Evolutionary conservation across 2,329 filamentous ascomycete species (phyloP).

Genomic region (Pestalotiopsis sp.): DNA sequence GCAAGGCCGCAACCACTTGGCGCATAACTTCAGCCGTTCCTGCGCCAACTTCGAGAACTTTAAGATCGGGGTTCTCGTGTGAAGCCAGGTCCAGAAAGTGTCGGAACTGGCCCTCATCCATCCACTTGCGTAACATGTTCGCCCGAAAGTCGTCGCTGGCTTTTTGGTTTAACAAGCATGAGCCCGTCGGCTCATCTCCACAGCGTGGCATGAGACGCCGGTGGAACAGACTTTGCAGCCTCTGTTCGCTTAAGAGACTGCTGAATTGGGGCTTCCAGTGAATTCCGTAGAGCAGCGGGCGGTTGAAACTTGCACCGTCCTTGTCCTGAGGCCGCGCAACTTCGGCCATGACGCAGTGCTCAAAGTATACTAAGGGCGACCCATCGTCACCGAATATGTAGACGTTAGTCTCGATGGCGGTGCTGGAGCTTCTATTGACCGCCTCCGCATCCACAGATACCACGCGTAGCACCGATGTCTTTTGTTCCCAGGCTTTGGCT

Average conservation of each 20-base stretch:
- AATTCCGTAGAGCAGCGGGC: conserved; percentile 32
- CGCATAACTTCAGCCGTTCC: conserved; percentile 34
- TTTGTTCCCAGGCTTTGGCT: background rate
- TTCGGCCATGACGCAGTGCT: background rate
- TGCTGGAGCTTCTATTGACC: background rate
- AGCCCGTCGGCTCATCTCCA: conserved; percentile 35
- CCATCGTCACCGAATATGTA: background rate
- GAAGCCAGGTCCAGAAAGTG: conserved; percentile 10
- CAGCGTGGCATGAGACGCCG: conserved; percentile 23
- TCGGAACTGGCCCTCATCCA: background rate
- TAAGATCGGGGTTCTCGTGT: conserved; percentile 31
- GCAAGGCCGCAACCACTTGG: conserved; percentile 13
- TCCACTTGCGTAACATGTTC: conserved; percentile 24
- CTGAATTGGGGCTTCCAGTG: conserved; percentile 43
- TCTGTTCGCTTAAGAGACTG: conserved; percentile 31
- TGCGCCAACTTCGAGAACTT: conserved; percentile 39
- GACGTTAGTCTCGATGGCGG: background rate
- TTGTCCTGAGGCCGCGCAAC: background rate
- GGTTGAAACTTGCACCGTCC: background rate
- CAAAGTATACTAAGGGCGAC: background rate
- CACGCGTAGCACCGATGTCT: background rate
- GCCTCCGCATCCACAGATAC: background rate
- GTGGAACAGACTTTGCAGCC: conserved; percentile 22
- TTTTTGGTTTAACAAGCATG: conserved; percentile 37
- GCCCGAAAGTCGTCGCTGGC: conserved; percentile 38